Evolutionary conservation across 1,284 basidiomycete species (phyloP), one percentile per base, ranked within the genome.

Genomic region (Apiotrichum montevideense): DNA sequence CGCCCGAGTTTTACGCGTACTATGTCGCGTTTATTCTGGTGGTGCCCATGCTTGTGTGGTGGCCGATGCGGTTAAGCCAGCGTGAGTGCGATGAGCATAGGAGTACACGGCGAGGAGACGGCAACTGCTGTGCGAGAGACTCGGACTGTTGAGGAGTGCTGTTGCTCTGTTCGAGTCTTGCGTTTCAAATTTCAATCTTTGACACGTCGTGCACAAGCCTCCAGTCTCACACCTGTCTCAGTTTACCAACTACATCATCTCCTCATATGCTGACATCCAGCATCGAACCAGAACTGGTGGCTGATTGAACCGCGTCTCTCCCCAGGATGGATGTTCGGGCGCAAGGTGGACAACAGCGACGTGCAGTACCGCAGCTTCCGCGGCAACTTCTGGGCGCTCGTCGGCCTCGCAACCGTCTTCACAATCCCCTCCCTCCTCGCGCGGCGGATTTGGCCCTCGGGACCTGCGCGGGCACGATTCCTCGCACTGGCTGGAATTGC

Each of bases 1-100:
- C 90, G 0, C 74, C 78, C 14, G 95, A 98, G 74, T 98, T 96
- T 78, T 79, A 83, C 59, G 68, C 87, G 52, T 98, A 98, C 77
- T 85, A 81, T 58, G 61, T 85, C 33, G 79, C 86, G 1, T 84
- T 86, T 41, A 71, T 78, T 13, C 52, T 87, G 29, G 84, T 82
- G 11, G 76, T 97, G 9, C 87, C 88, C 0, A 68, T 85, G 55
- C 90, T 98, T 87, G 77, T 84, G 4, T 91, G 85, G 81, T 81
- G 89, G 61, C 90, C 92, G 0, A 80, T 89, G 34, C 76, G 78
- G n/a, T 72, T 96, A 55, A 95, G 92, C 68, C 80, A 78, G 55
- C 66, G 91, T 90, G 75, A 76, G 86, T 43, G 3, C 10, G 21
- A 21, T 21, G 21, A 21, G 21, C 21, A n/a, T n/a, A 21, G 21